Evolutionary conservation across 129 eudicot genomes (phyloP), one percentile per base, ranked within the genome.

Genomic region (Chrysanthemum lavandulifolium): DNA sequence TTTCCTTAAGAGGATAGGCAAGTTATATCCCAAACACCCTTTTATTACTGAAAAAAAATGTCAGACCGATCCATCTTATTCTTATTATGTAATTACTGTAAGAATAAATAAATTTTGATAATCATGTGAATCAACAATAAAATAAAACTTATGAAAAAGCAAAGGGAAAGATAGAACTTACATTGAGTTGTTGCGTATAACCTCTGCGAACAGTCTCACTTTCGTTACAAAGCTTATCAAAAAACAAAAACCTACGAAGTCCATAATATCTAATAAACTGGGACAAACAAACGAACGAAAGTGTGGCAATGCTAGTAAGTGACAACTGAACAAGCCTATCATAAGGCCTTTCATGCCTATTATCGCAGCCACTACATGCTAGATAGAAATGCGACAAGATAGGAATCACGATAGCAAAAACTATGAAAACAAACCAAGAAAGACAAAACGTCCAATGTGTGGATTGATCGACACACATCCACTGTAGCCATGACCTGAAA

Each of bases 391-490:
- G 97, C 6, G 96, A 90, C 14, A 94, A 73, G 2, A 68, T 8
- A 1, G 99, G 99, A 5, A 95, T 83, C 13, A 86, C 56, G 9
- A 95, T 78, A 10, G 96, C 80, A 27, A 95, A 78, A 2, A 87
- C 36, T 27, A 90, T 7, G 77, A 90, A 95, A 16, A 90, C 87
- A 31, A 74, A 67, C 96, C 97, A 95, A 0, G 97, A 95, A 1
- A 86, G 73, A 25, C 65, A 81, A 12, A 80, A 52, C 11, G 92
- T 73, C 47, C 68, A 83, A 0, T 55, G 54, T 5, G 73, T 71
- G 4, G 97, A 88, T 78, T 95, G 99, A 59, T 95, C 99, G 5
- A 95, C 96, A 70, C 96, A 90, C 85, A 95, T 86, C 88, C 88
- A 90, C 47, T 80, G 82, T 4, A 95, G 91, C 89, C 91, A 90